These are phyloP conservation scores for Trichoderma erinaceum DNA, from an alignment of 495 filamentous ascomycete genomes.

Conservation along the genomic window DNA sequence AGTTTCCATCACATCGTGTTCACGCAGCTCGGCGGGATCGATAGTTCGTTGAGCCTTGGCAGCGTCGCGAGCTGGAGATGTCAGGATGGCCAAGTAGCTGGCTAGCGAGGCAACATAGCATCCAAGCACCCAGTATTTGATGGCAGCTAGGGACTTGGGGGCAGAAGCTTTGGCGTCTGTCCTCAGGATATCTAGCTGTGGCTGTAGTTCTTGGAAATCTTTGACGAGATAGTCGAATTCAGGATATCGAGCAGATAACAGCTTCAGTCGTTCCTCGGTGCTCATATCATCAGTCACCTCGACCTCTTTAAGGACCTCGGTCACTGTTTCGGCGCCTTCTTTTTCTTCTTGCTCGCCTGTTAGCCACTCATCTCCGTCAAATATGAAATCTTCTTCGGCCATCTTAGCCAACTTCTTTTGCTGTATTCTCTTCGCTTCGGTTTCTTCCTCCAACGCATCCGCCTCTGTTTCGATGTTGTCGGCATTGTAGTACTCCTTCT, in stretches of 20 bases:
- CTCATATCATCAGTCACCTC: slow-evolving; percentile 76
- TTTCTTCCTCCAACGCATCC: slow-evolving; percentile 88
- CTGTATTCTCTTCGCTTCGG: slow-evolving; percentile 78
- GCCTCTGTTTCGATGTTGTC: slow-evolving; percentile 85
- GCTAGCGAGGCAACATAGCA: slow-evolving; percentile 79
- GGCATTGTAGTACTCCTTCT: slow-evolving; percentile 86
- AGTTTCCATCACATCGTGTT: slow-evolving; percentile 83
- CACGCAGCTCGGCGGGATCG: slow-evolving; percentile 63
- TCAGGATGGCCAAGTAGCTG: slow-evolving; percentile 90
- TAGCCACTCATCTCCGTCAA: slow-evolving; percentile 82
- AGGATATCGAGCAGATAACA: slow-evolving; percentile 76
- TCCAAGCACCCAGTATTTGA: slow-evolving; percentile 68
- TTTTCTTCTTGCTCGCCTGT: slow-evolving; percentile 37
- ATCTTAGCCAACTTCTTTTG: slow-evolving; percentile 81
- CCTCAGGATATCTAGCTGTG: slow-evolving; percentile 51
- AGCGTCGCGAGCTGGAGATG: slow-evolving; percentile 59
- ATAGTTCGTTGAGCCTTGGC: slow-evolving; percentile 49
- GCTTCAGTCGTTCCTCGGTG: slow-evolving; percentile 64
- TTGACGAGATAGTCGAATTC: slow-evolving; percentile 82
- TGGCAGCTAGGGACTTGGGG: slow-evolving; percentile 49
- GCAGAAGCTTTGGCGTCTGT: slow-evolving; percentile 48
- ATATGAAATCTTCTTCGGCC: slow-evolving; percentile 84
- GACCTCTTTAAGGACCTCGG: slow-evolving; percentile 74
- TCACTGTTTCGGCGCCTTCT: slow-evolving; percentile 54
- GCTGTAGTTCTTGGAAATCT: slow-evolving; percentile 69